Evolutionary conservation across 2,329 filamentous ascomycete genomes (phyloP).

Genomic region (Aspergillus phoenicis): DNA sequence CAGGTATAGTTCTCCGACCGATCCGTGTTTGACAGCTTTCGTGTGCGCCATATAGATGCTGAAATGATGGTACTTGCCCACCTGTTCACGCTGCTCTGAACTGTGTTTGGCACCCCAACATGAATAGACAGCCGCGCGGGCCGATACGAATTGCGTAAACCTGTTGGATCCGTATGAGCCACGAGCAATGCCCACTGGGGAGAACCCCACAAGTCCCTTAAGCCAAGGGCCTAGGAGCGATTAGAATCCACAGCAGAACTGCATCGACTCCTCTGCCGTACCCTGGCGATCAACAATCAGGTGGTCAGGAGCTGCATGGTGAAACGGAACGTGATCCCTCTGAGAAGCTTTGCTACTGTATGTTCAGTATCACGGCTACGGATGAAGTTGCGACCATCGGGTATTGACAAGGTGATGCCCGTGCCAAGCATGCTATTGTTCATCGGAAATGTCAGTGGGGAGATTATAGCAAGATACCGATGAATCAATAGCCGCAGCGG

Average conservation of each 20-base stretch:
- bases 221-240: not conserved
- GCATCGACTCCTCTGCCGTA: not conserved
- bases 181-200: not conserved
- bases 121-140: not conserved
- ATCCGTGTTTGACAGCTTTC: conserved; percentile 11
- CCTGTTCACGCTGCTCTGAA: not conserved
- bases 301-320: not conserved
- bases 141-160: not conserved
- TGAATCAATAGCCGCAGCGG: conserved; percentile 3
- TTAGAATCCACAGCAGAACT: not conserved
- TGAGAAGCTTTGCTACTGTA: not conserved
- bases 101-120: not conserved
- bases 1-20: conserved; percentile 1
- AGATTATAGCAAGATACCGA: not conserved
- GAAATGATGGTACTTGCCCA: not conserved
- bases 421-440: not conserved
- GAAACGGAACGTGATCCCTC: not conserved
- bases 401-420: not conserved
- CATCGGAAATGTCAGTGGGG: not conserved
- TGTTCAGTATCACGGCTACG: not conserved
- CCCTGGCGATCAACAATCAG: conserved; percentile 8
- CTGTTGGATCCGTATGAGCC: not conserved
- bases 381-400: not conserved
- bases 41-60: not conserved
- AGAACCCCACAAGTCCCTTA: not conserved